Evolutionary conservation across 176 grass and related monocot genomes (phyloP).

Genomic region (Zoysia japonica): DNA sequence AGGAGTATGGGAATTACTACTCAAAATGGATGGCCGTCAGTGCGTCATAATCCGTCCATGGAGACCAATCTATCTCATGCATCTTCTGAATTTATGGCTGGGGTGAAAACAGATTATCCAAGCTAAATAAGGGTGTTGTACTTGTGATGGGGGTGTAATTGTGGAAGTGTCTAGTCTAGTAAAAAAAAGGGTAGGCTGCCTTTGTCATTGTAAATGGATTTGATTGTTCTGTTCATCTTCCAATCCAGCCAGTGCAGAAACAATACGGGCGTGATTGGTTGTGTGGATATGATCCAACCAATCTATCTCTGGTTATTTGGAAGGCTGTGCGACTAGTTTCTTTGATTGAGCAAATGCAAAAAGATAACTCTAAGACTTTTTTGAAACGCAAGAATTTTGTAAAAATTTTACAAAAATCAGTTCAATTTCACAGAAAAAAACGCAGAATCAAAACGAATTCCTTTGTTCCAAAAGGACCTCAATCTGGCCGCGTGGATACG

Average conservation of each 20-base stretch:
- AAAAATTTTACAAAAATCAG: too few relatives aligned
- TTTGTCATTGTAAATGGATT: background rate
- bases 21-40: background rate
- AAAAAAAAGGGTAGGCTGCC: background rate
- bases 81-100: conserved; percentile 14
- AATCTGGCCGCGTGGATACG: too few relatives aligned
- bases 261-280: too few relatives aligned
- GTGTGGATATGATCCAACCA: too few relatives aligned
- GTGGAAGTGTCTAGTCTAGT: background rate
- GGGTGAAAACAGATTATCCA: conserved; percentile 2
- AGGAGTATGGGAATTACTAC: background rate
- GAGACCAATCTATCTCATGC: background rate
- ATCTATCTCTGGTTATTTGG: too few relatives aligned
- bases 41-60: background rate
- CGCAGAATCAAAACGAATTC: too few relatives aligned
- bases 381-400: too few relatives aligned
- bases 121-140: conserved; percentile 26
- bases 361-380: too few relatives aligned
- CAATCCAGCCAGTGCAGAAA: background rate
- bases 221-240: background rate
- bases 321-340: too few relatives aligned
- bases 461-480: too few relatives aligned
- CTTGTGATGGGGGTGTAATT: background rate
- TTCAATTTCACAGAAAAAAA: too few relatives aligned
- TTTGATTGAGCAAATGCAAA: too few relatives aligned